Conservation (phyloP, 1,284 basidiomycete species). For the Heimioporus retisporus region DNA sequence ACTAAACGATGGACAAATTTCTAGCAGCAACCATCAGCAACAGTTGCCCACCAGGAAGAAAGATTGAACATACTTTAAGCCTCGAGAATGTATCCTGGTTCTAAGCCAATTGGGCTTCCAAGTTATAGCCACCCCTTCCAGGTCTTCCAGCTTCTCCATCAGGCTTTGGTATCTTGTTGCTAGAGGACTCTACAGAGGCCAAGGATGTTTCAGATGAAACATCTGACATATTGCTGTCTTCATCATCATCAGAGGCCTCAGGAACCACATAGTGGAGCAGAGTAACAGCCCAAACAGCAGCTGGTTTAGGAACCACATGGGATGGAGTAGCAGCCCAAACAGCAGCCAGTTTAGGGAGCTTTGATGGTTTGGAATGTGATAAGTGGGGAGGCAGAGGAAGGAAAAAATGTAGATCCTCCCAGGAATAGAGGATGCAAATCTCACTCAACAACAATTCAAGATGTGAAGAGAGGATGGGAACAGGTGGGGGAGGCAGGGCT, state of each 20-base stretch:
- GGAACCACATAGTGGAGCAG: no score
- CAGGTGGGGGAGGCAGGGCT: not conserved
- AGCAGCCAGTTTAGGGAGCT: not conserved
- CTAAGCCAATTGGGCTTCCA: constrained; percentile 15
- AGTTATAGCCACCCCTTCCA: constrained; percentile 22
- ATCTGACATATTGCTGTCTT: constrained; percentile 1
- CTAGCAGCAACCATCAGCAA: not conserved
- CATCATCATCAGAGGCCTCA: not conserved
- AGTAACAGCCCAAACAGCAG: not conserved
- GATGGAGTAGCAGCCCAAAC: not conserved
- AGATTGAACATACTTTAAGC: constrained; percentile 6
- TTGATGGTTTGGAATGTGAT: not conserved
- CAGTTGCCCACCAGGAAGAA: not conserved
- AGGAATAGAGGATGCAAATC: not conserved
- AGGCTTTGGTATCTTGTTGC: constrained; percentile 21
- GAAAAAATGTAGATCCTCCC: not conserved
- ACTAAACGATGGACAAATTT: constrained; percentile 13
- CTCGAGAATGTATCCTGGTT: not conserved
- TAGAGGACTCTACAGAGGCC: not conserved
- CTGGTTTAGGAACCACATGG: not conserved
- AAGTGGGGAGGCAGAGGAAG: not conserved
- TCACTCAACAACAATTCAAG: not conserved
- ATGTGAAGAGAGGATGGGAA: not conserved
- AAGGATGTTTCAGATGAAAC: constrained; percentile 1
- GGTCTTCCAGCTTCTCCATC: constrained; percentile 13